phyloP scores from a whole-genome alignment of 305 asterid species.

The Solanum aculeatissimum region DNA sequence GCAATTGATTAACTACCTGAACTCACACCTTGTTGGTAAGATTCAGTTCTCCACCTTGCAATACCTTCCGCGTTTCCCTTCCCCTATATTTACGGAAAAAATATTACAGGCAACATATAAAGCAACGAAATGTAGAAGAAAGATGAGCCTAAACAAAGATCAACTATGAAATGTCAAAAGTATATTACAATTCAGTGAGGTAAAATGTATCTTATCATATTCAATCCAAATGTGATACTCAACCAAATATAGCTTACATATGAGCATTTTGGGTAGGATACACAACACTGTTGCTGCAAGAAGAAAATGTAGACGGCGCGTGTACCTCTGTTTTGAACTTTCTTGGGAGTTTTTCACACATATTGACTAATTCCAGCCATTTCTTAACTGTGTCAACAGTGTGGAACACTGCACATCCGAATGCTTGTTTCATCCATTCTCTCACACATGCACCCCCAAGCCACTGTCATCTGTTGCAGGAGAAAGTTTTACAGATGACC shows the following conservation, averaged over 20 bases:
- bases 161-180: background rate
- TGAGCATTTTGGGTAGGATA: background rate
- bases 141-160: background rate
- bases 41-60: background rate
- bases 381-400: background rate
- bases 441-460: background rate
- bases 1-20: background rate
- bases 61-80: background rate
- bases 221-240: background rate
- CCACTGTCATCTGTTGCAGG: background rate
- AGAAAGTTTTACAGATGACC: background rate
- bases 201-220: background rate
- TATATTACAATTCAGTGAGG: background rate
- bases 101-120: background rate
- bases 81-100: background rate
- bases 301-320: background rate
- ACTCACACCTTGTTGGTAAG: background rate
- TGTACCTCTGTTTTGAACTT: background rate
- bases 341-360: background rate
- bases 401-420: background rate
- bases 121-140: background rate
- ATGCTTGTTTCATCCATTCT: background rate
- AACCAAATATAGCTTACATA: background rate
- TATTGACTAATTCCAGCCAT: background rate
- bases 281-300: background rate